Percentiles rank a stretch among this genome's conserved stretches.
Evolutionary conservation across 2,329 filamentous ascomycete species (phyloP).

Genomic region (Penicillium occitanis): DNA sequence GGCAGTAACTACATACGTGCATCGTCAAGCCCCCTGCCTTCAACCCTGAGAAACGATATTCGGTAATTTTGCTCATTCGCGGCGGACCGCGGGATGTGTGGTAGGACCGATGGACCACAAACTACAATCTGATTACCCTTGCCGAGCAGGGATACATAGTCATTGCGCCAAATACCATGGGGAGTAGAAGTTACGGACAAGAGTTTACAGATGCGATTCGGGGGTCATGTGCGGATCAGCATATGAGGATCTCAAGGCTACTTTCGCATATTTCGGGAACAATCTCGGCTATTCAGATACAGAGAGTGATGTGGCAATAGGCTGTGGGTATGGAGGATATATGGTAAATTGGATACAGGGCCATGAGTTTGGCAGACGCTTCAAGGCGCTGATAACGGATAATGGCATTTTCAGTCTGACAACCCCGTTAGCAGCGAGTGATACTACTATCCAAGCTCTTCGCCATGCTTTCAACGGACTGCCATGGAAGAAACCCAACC

Average conservation of each 20-base stretch:
- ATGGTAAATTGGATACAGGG: neutral
- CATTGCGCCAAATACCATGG: neutral
- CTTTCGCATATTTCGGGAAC: neutral
- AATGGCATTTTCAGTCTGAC: conserved; percentile 5
- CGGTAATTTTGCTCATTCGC: neutral
- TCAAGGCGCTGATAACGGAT: neutral
- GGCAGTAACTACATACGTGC: neutral
- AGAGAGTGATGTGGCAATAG: neutral
- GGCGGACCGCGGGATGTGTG: neutral
- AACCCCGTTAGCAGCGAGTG: neutral
- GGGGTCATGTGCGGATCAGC: neutral
- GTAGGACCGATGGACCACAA: neutral
- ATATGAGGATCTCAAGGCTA: neutral
- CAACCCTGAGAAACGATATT: neutral
- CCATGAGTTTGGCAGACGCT: neutral
- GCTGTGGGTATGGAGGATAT: neutral
- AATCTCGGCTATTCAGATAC: neutral
- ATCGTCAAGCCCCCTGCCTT: neutral
- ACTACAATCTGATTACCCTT: neutral
- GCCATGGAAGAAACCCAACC: neutral
- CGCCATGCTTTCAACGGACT: neutral
- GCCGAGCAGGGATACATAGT: neutral
- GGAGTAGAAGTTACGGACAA: neutral
- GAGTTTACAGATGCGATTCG: neutral
- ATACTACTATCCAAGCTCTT: neutral